Evolutionary conservation across 2,329 filamentous ascomycete species (phyloP).

Genomic region (Phialophora tarda): DNA sequence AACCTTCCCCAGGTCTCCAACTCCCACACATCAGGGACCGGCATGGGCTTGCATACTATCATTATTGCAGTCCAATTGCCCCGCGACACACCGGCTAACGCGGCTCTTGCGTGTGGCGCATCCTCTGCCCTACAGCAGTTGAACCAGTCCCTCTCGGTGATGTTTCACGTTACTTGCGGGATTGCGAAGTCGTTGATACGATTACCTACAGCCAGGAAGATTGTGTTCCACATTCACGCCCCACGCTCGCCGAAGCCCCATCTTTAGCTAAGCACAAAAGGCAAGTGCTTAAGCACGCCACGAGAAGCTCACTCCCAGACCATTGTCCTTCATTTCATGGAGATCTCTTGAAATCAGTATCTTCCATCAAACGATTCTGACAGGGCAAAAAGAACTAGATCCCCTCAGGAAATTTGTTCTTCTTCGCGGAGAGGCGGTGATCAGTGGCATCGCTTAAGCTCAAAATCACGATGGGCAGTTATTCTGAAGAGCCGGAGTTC

Average conservation of each 20-base stretch:
- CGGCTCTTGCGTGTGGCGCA: neutral
- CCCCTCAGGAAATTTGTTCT: neutral
- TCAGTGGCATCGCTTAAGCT: neutral
- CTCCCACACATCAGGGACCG: neutral
- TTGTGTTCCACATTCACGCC: slow-evolving; percentile 16
- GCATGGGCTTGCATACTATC: neutral
- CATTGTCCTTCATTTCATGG: neutral
- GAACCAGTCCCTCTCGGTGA: neutral
- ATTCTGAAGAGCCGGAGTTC: slow-evolving; percentile 37
- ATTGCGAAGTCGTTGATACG: neutral
- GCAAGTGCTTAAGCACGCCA: neutral
- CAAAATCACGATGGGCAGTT: slow-evolving; percentile 26
- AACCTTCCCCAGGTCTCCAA: slow-evolving; percentile 11
- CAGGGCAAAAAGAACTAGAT: neutral
- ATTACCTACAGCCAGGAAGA: neutral
- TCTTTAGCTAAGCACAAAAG: slow-evolving; percentile 17
- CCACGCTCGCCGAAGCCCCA: slow-evolving; percentile 12
- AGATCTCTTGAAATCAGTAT: neutral
- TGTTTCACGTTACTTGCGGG: neutral
- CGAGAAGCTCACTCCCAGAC: neutral
- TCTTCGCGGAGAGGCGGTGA: neutral
- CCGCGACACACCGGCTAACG: slow-evolving; percentile 1
- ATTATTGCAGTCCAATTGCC: neutral
- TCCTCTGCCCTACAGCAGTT: neutral
- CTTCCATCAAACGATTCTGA: neutral